Base-by-base conservation (phyloP, 2,329 filamentous ascomycete genomes). In the Trichothecium sympodiale region DNA sequence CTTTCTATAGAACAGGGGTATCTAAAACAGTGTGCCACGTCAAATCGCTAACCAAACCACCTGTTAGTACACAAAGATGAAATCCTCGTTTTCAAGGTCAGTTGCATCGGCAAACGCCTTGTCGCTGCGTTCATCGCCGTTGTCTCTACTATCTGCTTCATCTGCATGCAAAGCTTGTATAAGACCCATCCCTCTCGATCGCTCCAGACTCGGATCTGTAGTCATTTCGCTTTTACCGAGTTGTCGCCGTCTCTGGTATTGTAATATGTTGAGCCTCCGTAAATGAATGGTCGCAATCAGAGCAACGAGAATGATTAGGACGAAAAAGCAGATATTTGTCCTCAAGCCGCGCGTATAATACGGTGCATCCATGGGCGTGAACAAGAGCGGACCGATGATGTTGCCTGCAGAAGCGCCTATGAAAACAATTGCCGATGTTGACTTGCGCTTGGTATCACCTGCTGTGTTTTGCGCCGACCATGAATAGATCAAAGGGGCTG, bases 371-470 rank as follows among this genome's bases (percentile, higher is more conserved):
- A 64, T 64, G 0, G 73, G 69, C 4, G 69, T 77, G 51, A 79
- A 83, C 0, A 82, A 59, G 32, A 76, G 67, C 0, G 78, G 78
- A 0, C 77, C 78, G 16, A 81, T 59, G 26, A 82, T 73, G 44
- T 83, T 83, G 5, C 78, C 79, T 2, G 69, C 69, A 35, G 71
- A 79, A 39, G 77, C 71, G 4, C 77, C 75, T 32, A 83, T 66
- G 46, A 83, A 78, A 1, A 83, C 60, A 6, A 80, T 62, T 10
- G 69, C 76, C 0, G 76, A 80, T 0, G 71, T 78, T 8, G 71
- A 69, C 47, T 81, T 82, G 42, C 74, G 73, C 55, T 83, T 83
- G 0, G 78, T 83, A 47, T 83, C 77, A 2, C 79, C 78, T 0
- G 71, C 78, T 0, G 78, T 78, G 43, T 80, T 79, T 41, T 74